phyloP scores from a whole-genome alignment of 176 grass and related monocot species.

The Musa beccarii region DNA sequence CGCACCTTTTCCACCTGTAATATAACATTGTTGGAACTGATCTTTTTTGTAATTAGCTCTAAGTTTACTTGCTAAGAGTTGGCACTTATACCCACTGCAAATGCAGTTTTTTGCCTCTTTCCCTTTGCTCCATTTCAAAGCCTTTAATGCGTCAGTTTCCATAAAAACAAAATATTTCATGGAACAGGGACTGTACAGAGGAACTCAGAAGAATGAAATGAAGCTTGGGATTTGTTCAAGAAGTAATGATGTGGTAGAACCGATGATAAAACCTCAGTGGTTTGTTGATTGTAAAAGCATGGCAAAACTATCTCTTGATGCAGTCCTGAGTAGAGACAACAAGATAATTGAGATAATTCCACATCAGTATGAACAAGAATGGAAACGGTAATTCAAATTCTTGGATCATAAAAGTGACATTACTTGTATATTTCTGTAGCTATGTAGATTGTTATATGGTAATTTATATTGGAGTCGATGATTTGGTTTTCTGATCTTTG shows the following conservation, averaged over 20 bases:
- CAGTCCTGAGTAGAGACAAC: slow-evolving; percentile 37
- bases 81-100: too few species aligned
- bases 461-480: neutral
- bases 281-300: slow-evolving; percentile 77
- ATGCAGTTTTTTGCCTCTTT: neutral
- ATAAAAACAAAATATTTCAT: slow-evolving; percentile 4
- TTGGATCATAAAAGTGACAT: neutral
- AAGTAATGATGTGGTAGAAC: slow-evolving; percentile 75
- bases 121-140: neutral
- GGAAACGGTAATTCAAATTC: slow-evolving; percentile 58
- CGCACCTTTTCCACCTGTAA: too few species aligned
- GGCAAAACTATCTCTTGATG: slow-evolving; percentile 68
- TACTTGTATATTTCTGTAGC: neutral
- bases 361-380: slow-evolving; percentile 86
- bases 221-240: slow-evolving; percentile 81
- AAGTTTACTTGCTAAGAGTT: too few species aligned
- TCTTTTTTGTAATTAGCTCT: too few species aligned
- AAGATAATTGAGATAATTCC: slow-evolving; percentile 90
- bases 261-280: slow-evolving; percentile 86
- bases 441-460: neutral
- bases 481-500: neutral
- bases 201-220: slow-evolving; percentile 90
- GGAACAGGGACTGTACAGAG: slow-evolving; percentile 67
- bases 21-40: too few species aligned
- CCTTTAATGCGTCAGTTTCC: neutral